Conservation (phyloP, 2,329 filamentous ascomycete species). For the Sarocladium oryzae region DNA sequence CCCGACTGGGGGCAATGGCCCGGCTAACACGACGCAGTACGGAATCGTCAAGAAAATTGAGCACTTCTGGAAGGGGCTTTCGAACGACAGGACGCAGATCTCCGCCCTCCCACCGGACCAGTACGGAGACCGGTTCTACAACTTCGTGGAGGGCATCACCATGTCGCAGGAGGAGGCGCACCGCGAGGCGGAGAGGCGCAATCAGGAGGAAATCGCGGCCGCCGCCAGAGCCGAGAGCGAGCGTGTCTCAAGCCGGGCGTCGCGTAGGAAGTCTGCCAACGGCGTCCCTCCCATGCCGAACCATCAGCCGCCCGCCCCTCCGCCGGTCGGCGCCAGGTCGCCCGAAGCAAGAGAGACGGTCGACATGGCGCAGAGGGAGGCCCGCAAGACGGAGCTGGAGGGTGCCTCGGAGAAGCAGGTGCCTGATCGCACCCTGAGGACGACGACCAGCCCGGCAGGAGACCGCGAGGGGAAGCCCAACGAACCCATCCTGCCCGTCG, state of each 20-base stretch:
- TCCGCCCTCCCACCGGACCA: conserved; percentile 84
- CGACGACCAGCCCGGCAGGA: conserved; percentile 27
- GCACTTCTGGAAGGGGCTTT: conserved; percentile 94
- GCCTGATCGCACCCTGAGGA: conserved; percentile 53
- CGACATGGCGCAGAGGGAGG: conserved; percentile 32
- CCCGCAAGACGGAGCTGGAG: conserved; percentile 25
- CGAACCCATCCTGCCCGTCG: conserved; percentile 64
- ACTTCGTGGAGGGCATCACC: conserved; percentile 85
- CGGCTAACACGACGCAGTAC: conserved; percentile 53
- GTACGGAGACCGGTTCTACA: conserved; percentile 90
- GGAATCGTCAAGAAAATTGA: conserved; percentile 91
- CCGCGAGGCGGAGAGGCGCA: conserved; percentile 53
- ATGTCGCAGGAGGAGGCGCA: conserved; percentile 82
- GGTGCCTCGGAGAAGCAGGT: conserved; percentile 41
- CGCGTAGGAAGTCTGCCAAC: conserved; percentile 18
- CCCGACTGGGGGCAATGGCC: too few relatives aligned
- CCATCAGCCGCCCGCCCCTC: conserved; percentile 38
- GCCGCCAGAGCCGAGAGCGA: conserved; percentile 24
- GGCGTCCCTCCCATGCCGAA: conserved; percentile 38
- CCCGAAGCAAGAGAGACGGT: conserved; percentile 35
- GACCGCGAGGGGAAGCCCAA: conserved; percentile 51
- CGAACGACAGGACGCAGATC: conserved; percentile 76
- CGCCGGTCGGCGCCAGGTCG: conserved; percentile 23
- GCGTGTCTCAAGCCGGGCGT: conserved; percentile 30
- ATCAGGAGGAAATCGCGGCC: conserved; percentile 48